Evolutionary conservation across 2,329 filamentous ascomycete genomes (phyloP), one percentile per base, ranked within the genome.

Genomic region (Neonectria sp.): DNA sequence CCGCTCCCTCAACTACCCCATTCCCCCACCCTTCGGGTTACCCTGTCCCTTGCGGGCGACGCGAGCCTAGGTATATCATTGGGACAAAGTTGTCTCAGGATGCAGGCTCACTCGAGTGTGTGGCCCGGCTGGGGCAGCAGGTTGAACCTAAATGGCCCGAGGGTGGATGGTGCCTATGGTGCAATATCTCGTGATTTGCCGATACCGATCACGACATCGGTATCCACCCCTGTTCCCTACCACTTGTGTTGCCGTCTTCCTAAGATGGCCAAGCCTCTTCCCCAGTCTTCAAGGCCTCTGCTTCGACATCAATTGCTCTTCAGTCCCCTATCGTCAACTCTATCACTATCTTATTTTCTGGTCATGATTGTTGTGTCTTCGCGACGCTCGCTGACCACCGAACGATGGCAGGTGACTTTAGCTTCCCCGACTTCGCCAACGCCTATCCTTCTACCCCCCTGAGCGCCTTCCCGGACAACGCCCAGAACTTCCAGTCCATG

Each of bases 181-280:
- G 88, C 86, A 85, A 90, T 90, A 86, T 79, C 87, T 83, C 87
- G 87, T 89, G 88, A 89, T 84, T 81, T 82, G 67, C 72, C 68
- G 67, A 58, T 56, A 67, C 66, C 67, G 69, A 76, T 76, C 74
- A 76, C 74, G 74, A 76, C 74, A 76, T 76, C 66, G 63, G 58
- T 45, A 35, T 53, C 29, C 60, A 71, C 59, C 74, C 74, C 71
- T 74, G 71, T 65, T 60, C 68, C 68, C 65, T 58, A 63, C 67
- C 53, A 59, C 65, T 67, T 70, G 65, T 35, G 73, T 71, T 75
- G 72, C 66, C 71, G 65, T 35, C 74, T 71, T 75, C 73, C 74
- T 66, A 73, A 76, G 68, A 69, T 67, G 73, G 74, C 65, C 68
- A 72, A 73, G 69, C 60, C 65, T 65, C 71, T 75, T 69, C 67